These are phyloP conservation scores for Lactarius pseudohatsudake DNA, from an alignment of 768 basidiomycete genomes.

Conservation along the genomic window DNA sequence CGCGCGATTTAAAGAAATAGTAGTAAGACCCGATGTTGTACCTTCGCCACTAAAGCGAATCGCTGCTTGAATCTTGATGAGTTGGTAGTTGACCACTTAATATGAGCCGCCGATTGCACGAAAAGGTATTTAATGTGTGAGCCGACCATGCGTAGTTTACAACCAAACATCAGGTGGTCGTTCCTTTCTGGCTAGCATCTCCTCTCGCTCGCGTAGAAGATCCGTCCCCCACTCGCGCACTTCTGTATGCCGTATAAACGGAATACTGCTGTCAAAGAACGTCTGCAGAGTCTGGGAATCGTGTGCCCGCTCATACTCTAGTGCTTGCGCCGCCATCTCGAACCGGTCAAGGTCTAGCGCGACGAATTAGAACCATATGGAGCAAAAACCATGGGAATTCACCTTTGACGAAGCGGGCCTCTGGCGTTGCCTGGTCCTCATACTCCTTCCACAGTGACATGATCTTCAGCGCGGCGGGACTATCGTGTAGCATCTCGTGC, in stretches of 20 bases:
- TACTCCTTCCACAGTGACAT: slow-evolving; percentile 83
- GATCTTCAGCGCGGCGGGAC: slow-evolving; percentile 66
- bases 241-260: slow-evolving; percentile 68
- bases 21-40: background rate
- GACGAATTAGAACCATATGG: background rate
- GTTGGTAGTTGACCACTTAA: background rate
- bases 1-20: background rate
- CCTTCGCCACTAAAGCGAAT: slow-evolving; percentile 3
- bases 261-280: slow-evolving; percentile 82
- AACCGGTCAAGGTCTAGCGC: slow-evolving; percentile 75
- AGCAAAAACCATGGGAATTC: background rate
- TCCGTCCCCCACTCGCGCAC: slow-evolving; percentile 68
- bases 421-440: slow-evolving; percentile 67
- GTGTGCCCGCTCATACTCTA: slow-evolving; percentile 68
- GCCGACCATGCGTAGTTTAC: background rate
- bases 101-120: background rate
- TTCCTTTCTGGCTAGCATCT: slow-evolving; percentile 1
- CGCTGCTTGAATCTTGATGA: background rate
- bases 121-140: background rate
- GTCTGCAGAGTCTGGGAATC: slow-evolving; percentile 52
- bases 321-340: slow-evolving; percentile 85
- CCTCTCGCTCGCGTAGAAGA: slow-evolving; percentile 51
- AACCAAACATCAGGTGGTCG: background rate
- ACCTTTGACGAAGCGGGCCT: slow-evolving; percentile 89
- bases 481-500: slow-evolving; percentile 82